phyloP scores from a whole-genome alignment of 2,329 filamentous ascomycete species.

The Cladosporium colombiae region DNA sequence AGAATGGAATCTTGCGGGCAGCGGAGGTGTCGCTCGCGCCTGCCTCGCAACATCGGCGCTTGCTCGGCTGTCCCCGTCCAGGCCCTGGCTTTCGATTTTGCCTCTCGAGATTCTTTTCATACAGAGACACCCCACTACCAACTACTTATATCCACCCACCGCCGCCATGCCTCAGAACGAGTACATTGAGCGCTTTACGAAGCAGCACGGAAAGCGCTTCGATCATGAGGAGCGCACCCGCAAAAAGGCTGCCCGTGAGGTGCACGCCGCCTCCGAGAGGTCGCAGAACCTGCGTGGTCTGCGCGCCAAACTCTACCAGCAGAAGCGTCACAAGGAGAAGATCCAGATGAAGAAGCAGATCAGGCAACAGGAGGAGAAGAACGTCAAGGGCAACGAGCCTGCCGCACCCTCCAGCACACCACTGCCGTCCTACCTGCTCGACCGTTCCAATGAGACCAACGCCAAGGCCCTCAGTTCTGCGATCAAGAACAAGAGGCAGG shows the following conservation, averaged over 20 bases:
- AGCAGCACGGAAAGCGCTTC: slow-evolving; percentile 58
- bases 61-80: slow-evolving; percentile 6
- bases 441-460: slow-evolving; percentile 69
- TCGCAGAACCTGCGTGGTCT: slow-evolving; percentile 92
- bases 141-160: slow-evolving; percentile 8
- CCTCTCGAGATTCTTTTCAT: slow-evolving; percentile 16
- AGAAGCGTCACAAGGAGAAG: slow-evolving; percentile 96
- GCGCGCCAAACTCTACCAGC: slow-evolving; percentile 86
- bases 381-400: slow-evolving; percentile 81
- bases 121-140: slow-evolving; percentile 6
- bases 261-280: slow-evolving; percentile 82
- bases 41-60: not conserved
- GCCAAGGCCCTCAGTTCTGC: slow-evolving; percentile 76
- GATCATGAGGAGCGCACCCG: slow-evolving; percentile 87
- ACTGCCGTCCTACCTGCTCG: slow-evolving; percentile 88
- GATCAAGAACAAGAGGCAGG: slow-evolving; percentile 92
- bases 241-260: slow-evolving; percentile 85
- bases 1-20: slow-evolving; percentile 16
- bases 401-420: slow-evolving; percentile 78
- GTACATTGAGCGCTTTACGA: slow-evolving; percentile 73
- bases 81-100: slow-evolving; percentile 8
- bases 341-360: slow-evolving; percentile 96
- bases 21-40: slow-evolving; percentile 9
- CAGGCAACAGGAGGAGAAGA: slow-evolving; percentile 92
- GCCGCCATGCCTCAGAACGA: slow-evolving; percentile 73